Conservation (phyloP, 2,329 filamentous ascomycete genomes). For the Stachybotrys chartarum region DNA sequence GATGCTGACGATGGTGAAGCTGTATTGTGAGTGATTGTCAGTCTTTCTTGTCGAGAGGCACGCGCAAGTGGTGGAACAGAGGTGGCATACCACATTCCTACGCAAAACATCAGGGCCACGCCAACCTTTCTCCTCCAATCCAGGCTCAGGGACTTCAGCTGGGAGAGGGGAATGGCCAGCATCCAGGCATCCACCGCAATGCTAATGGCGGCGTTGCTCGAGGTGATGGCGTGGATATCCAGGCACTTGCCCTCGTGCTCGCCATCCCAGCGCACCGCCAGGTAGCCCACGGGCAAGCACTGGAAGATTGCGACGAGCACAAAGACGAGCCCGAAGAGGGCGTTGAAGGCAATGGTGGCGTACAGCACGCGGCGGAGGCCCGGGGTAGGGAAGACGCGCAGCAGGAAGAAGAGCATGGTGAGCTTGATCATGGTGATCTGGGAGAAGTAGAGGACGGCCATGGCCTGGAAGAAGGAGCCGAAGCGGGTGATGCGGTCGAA, state of each 20-base stretch:
- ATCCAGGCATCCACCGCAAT: conserved; percentile 42
- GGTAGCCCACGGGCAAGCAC: conserved; percentile 38
- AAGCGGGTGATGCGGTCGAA: conserved; percentile 16
- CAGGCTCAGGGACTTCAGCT: conserved; percentile 28
- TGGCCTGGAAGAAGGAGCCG: conserved; percentile 30
- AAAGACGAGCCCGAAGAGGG: conserved; percentile 28
- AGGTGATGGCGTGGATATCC: conserved; percentile 36
- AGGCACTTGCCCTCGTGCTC: conserved; percentile 36
- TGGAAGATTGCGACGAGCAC: conserved; percentile 35
- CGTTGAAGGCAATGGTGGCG: conserved; percentile 27
- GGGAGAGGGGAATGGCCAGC: conserved; percentile 36
- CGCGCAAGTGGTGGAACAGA: background rate
- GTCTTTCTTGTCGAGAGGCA: background rate
- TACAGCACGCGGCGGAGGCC: conserved; percentile 28
- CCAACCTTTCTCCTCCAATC: conserved; percentile 36
- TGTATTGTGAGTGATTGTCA: conserved; percentile 1
- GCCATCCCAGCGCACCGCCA: conserved; percentile 42
- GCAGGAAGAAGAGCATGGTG: conserved; percentile 43
- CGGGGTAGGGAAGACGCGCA: conserved; percentile 37
- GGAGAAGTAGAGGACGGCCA: conserved; percentile 33
- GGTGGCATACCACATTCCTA: conserved; percentile 28
- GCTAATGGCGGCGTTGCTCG: conserved; percentile 40
- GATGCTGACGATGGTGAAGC: conserved; percentile 20
- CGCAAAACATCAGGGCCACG: conserved; percentile 36
- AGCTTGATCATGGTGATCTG: conserved; percentile 37